A percentile compares a stretch with the other conserved stretches of the same genome.
Evolutionary conservation across 2,329 filamentous ascomycete genomes (phyloP).

Genomic region (Penicillium concentricum): DNA sequence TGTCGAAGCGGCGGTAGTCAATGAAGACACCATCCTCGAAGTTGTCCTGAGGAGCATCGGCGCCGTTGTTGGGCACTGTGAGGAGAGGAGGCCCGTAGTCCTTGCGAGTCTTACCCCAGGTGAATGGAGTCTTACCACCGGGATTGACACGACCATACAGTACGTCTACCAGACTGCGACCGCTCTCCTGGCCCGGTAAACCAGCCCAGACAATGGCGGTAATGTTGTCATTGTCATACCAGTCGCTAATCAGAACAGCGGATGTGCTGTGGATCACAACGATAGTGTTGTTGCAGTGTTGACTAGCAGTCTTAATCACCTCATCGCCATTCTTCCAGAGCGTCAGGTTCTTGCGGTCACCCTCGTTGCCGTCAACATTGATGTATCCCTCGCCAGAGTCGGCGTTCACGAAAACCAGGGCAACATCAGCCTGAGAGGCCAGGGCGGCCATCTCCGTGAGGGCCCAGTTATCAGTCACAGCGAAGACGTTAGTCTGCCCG

Average conservation of each 20-base stretch:
- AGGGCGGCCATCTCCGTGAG: slow-evolving; percentile 50
- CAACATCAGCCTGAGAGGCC: slow-evolving; percentile 53
- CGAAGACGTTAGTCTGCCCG: slow-evolving; percentile 63
- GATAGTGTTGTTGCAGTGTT: slow-evolving; percentile 80
- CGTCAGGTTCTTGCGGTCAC: slow-evolving; percentile 90
- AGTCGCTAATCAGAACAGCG: slow-evolving; percentile 70
- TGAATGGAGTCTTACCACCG: slow-evolving; percentile 62
- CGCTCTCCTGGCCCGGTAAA: slow-evolving; percentile 72
- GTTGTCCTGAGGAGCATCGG: slow-evolving; percentile 56
- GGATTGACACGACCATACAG: slow-evolving; percentile 68
- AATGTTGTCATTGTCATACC: slow-evolving; percentile 62
- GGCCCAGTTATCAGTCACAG: slow-evolving; percentile 59
- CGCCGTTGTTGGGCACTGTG: slow-evolving; percentile 58
- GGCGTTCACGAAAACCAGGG: slow-evolving; percentile 86
- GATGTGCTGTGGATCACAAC: slow-evolving; percentile 87
- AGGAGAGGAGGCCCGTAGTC: slow-evolving; percentile 59
- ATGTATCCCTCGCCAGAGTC: slow-evolving; percentile 87
- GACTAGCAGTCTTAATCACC: slow-evolving; percentile 76
- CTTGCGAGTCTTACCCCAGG: slow-evolving; percentile 53
- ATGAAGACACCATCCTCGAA: slow-evolving; percentile 63
- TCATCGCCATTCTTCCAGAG: slow-evolving; percentile 81
- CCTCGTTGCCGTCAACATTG: slow-evolving; percentile 74
- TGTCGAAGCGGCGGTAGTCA: slow-evolving; percentile 54
- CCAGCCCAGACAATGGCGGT: slow-evolving; percentile 75
- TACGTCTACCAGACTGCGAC: slow-evolving; percentile 71